Conservation (phyloP, 1,284 basidiomycete species). For the Phylloboletellus chloephorus region DNA sequence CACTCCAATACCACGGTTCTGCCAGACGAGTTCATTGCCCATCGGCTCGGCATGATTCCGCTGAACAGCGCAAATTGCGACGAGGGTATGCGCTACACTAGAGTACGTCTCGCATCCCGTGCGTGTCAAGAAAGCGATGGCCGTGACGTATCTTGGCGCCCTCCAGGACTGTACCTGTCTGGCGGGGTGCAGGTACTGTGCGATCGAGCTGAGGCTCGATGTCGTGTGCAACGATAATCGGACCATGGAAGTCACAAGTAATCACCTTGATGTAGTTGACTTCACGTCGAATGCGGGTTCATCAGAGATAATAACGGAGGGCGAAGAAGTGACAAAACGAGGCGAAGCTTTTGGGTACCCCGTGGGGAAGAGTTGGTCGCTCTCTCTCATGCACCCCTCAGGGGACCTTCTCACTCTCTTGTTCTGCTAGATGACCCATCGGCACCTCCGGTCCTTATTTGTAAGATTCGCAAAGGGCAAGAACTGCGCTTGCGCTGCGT, state of each 20-base stretch:
- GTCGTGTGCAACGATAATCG: slow-evolving; percentile 63
- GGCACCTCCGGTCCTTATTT: slow-evolving; percentile 73
- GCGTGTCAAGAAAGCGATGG: slow-evolving; percentile 1
- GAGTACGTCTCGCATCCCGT: slow-evolving; percentile 43
- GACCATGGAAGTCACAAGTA: slow-evolving; percentile 80
- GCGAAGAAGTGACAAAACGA: slow-evolving; percentile 70
- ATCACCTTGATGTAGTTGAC: slow-evolving; percentile 61
- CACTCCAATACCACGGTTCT: slow-evolving; percentile 89
- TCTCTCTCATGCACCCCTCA: background rate
- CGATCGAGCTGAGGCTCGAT: slow-evolving; percentile 70
- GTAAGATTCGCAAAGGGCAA: slow-evolving; percentile 92
- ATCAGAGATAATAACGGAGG: slow-evolving; percentile 38
- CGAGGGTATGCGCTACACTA: slow-evolving; percentile 77
- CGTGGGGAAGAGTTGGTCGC: slow-evolving; percentile 70
- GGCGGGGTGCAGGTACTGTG: slow-evolving; percentile 74
- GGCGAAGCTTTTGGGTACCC: slow-evolving; percentile 79
- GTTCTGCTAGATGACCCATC: slow-evolving; percentile 50
- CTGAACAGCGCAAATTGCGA: slow-evolving; percentile 82
- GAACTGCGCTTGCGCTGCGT: slow-evolving; percentile 84
- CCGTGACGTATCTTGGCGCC: slow-evolving; percentile 9
- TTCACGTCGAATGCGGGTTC: slow-evolving; percentile 36
- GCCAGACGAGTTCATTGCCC: slow-evolving; percentile 96
- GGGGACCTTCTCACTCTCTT: slow-evolving; percentile 1
- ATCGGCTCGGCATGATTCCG: slow-evolving; percentile 93
- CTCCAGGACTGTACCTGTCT: slow-evolving; percentile 81